A percentile compares a stretch with the other conserved stretches of the same genome.
phyloP scores from a whole-genome alignment of 345 rosid genomes.

The Atalantia buxifolia region DNA sequence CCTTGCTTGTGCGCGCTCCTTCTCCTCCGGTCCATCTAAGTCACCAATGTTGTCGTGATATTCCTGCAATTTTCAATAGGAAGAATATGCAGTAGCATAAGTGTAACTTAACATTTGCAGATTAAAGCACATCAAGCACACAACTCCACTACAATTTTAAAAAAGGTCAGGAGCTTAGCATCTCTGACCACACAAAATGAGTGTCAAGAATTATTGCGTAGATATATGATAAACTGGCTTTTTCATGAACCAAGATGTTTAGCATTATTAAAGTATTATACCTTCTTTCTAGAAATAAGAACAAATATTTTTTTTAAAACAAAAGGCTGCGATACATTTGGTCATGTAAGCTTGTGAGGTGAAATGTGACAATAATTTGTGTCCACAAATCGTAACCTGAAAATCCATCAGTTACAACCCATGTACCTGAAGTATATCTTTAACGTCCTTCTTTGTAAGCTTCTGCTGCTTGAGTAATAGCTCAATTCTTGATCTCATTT shows the following conservation, averaged over 20 bases:
- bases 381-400: neutral
- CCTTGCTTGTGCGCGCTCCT: conserved; percentile 74
- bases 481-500: conserved; percentile 82
- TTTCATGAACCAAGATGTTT: neutral
- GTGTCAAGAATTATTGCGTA: neutral
- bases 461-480: conserved; percentile 87
- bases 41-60: conserved; percentile 95
- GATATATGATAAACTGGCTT: neutral
- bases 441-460: conserved; percentile 67
- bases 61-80: conserved; percentile 42
- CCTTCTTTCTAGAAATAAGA: too few species aligned
- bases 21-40: conserved; percentile 90
- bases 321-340: neutral
- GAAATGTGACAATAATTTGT: neutral
- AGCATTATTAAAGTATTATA: neutral
- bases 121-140: neutral
- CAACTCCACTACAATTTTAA: neutral
- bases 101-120: neutral
- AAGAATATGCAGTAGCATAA: neutral
- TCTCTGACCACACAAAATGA: neutral
- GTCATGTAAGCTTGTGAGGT: neutral
- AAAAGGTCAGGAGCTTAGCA: neutral
- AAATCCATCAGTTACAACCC: neutral
- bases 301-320: neutral
- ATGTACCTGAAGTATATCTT: conserved; percentile 81